phyloP scores from a whole-genome alignment of 2,329 filamentous ascomycete species.

The Venturia asperata region DNA sequence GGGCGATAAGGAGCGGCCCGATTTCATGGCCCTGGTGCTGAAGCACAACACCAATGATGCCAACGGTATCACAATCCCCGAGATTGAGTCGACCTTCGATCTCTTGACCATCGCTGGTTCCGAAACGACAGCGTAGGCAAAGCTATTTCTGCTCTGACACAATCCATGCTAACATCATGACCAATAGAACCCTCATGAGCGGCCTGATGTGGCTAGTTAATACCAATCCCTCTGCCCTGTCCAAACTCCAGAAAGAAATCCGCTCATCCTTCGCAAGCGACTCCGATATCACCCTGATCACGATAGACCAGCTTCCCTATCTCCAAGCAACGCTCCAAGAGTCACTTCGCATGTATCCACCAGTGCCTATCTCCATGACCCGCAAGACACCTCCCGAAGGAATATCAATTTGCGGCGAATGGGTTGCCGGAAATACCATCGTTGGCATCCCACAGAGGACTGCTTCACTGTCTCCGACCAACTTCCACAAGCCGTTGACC shows the following conservation, averaged over 20 bases:
- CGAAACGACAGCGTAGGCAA: constrained; percentile 37
- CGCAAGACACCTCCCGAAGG: constrained; percentile 33
- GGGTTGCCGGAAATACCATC: constrained; percentile 26
- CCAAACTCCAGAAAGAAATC: constrained; percentile 13
- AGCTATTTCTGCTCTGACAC: background rate
- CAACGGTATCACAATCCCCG: constrained; percentile 25
- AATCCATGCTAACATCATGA: background rate
- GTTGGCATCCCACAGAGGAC: constrained; percentile 26
- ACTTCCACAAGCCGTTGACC: background rate
- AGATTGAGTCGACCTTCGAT: constrained; percentile 35
- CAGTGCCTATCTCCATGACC: constrained; percentile 37
- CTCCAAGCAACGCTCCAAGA: constrained; percentile 42
- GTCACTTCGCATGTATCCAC: constrained; percentile 40
- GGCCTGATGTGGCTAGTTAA: constrained; percentile 20
- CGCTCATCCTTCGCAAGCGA: constrained; percentile 7
- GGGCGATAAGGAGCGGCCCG: constrained; percentile 25
- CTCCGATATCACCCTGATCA: constrained; percentile 11
- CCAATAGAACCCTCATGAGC: constrained; percentile 22
- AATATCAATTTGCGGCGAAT: constrained; percentile 31
- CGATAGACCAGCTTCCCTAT: constrained; percentile 29
- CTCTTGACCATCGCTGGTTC: constrained; percentile 39
- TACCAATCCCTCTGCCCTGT: background rate
- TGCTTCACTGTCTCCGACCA: constrained; percentile 28
- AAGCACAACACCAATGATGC: constrained; percentile 30
- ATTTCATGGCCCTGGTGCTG: constrained; percentile 37